A percentile compares a stretch with the other conserved stretches of the same genome.
These are phyloP conservation scores for Sporothrix inflata DNA, from an alignment of 2,329 filamentous ascomycete species.

Conservation along the genomic window DNA sequence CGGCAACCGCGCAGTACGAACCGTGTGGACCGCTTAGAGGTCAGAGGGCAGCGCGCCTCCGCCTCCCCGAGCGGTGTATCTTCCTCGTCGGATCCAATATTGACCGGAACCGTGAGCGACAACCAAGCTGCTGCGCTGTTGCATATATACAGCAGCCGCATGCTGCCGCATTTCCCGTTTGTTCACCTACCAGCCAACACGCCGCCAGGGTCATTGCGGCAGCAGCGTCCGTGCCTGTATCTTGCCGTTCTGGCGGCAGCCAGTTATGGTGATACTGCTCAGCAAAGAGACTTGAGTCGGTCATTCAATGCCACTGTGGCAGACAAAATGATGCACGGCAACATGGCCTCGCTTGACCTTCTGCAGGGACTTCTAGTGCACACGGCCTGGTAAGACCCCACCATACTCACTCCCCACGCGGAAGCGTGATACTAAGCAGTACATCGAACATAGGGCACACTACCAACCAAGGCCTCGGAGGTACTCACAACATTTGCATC, in stretches of 20 bases:
- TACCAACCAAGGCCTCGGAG: constrained; percentile 21
- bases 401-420: too few relatives aligned
- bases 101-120: background rate
- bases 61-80: background rate
- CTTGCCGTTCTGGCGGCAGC: constrained; percentile 4
- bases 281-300: background rate
- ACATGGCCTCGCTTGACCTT: background rate
- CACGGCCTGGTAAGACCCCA: background rate
- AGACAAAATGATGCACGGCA: constrained; percentile 1
- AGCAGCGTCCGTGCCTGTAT: background rate
- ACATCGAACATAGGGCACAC: constrained; percentile 8
- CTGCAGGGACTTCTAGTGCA: constrained; percentile 9
- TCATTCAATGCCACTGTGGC: constrained; percentile 7
- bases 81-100: background rate
- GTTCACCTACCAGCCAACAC: background rate
- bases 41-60: background rate
- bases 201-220: background rate
- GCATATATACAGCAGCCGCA: constrained; percentile 2
- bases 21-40: background rate
- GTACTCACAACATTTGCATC: constrained; percentile 23
- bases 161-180: constrained; percentile 16
- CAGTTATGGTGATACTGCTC: background rate
- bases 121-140: background rate
- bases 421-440: background rate
- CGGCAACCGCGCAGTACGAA: background rate